Conservation (phyloP, 164 flowering plant genomes). For the Vitis rupestris region DNA sequence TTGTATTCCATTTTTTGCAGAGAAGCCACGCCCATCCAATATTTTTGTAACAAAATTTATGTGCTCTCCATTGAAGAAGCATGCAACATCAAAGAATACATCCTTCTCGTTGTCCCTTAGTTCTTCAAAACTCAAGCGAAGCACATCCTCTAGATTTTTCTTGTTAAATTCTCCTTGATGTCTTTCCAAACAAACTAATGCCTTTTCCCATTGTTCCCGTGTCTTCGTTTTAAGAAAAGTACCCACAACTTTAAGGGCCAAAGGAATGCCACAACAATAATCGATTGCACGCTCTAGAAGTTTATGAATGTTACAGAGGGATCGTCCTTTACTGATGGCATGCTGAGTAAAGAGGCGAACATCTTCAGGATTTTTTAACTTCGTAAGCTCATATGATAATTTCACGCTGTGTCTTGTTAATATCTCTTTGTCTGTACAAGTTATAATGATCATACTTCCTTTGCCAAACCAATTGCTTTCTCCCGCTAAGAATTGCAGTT, state of each 20-base stretch:
- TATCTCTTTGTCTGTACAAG: not conserved
- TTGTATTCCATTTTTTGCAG: not conserved
- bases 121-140: not conserved
- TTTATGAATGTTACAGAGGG: not conserved
- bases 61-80: not conserved
- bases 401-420: not conserved
- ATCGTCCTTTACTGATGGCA: not conserved
- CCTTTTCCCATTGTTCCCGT: not conserved
- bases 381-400: not conserved
- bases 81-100: not conserved
- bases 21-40: not conserved
- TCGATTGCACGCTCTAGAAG: not conserved
- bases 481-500: not conserved
- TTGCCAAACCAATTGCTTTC: not conserved
- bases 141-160: not conserved
- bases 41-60: not conserved
- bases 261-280: not conserved
- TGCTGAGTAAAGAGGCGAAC: not conserved
- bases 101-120: not conserved
- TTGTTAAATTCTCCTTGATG: too few relatives aligned
- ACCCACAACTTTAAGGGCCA: not conserved
- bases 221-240: not conserved
- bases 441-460: not conserved
- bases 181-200: not conserved
- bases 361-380: not conserved